Percentiles rank a stretch among this genome's conserved stretches.
phyloP scores from a whole-genome alignment of 1,284 basidiomycete species.

The Leccinum angustisporum region DNA sequence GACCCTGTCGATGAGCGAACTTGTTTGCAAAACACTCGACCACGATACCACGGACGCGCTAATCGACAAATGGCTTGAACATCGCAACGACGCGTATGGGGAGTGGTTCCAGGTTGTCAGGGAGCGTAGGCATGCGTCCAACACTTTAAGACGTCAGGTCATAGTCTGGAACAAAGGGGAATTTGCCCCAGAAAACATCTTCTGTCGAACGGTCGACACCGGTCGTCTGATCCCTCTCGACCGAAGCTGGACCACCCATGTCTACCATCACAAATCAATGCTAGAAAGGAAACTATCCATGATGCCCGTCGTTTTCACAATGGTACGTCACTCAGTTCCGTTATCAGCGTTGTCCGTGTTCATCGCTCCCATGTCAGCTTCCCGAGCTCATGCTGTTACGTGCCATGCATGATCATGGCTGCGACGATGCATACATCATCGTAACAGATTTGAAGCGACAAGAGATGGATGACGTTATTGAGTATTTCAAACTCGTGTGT shows the following conservation, averaged over 20 bases:
- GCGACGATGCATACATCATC: constrained; percentile 73
- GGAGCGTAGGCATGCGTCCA: constrained; percentile 56
- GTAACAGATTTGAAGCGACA: constrained; percentile 72
- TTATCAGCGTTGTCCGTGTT: constrained; percentile 7
- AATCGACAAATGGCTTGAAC: constrained; percentile 79
- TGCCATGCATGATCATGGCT: constrained; percentile 74
- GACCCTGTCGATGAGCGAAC: constrained; percentile 66
- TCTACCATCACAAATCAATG: constrained; percentile 73
- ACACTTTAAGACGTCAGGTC: constrained; percentile 53
- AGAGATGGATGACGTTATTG: constrained; percentile 75
- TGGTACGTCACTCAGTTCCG: constrained; percentile 44
- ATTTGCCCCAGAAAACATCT: constrained; percentile 73
- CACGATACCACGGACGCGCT: constrained; percentile 71
- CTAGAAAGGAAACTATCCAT: constrained; percentile 66
- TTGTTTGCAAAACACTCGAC: constrained; percentile 71
- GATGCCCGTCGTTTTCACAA: constrained; percentile 77
- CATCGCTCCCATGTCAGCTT: constrained; percentile 42
- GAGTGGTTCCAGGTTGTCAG: constrained; percentile 71
- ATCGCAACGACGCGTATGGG: constrained; percentile 68
- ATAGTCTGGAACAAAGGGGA: constrained; percentile 75
- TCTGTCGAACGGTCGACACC: constrained; percentile 72
- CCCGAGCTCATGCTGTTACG: constrained; percentile 74
- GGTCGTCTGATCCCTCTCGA: constrained; percentile 72
- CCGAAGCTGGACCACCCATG: constrained; percentile 75
- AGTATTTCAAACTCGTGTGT: constrained; percentile 72